Evolutionary conservation across 2,329 filamentous ascomycete species (phyloP), one percentile per base, ranked within the genome.

Genomic region (Penicillium sp.): DNA sequence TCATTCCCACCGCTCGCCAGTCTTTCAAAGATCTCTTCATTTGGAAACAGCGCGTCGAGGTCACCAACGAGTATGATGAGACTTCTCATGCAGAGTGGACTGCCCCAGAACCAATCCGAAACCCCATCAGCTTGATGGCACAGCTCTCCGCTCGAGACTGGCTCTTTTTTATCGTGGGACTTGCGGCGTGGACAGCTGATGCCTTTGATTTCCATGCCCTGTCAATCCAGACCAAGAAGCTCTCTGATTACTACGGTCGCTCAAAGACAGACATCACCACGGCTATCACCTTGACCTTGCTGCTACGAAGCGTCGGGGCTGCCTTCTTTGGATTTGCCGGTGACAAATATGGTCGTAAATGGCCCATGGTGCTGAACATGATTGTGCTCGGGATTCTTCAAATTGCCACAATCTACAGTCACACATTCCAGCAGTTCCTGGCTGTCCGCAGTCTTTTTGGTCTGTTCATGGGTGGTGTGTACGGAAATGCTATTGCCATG

Each of bases 131-230:
- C 39, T 81, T 94, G 34, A 80, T 92, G 62, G 82, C 81, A 31
- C 83, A 88, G 75, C 82, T 95, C 15, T 83, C 81, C 3, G 78
- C 79, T 25, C 84, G 82, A 61, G 87, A 90, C 71, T 94, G 90
- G 90, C 70, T 90, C 15, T 92, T 90, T 79, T 88, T 94, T 77
- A 64, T 90, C 42, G 88, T 92, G 11, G 90, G 90, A 3, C 87
- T 93, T 71, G 75, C 83, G 37, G 88, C 90, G 15, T 94, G 91
- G 91, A 90, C 86, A 1, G 90, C 90, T 58, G 91, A 94, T 73
- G 90, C 90, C 3, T 94, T 93, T 73, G 90, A 92, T 75, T 94
- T 93, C 72, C 90, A 92, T 75, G 89, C 90, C 28, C 82, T 94
- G 8, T 90, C 88, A 4, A 90, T 94, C 64, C 90, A 92, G 73